phyloP scores from a whole-genome alignment of 352 stramenopile species.

The Peronospora farinosa region DNA sequence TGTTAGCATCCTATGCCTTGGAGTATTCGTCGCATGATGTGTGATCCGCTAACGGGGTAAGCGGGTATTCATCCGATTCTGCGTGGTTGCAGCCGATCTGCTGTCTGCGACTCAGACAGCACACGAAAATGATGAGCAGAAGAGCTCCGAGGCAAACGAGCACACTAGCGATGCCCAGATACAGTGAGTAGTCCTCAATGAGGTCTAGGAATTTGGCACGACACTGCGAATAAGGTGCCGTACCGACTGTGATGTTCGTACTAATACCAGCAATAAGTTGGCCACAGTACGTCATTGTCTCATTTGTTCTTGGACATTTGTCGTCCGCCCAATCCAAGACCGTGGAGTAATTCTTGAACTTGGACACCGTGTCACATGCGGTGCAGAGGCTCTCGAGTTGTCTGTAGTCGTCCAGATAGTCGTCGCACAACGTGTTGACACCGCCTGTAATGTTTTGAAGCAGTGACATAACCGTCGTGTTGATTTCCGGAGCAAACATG shows the following conservation, averaged over 20 bases:
- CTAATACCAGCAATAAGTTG: background rate
- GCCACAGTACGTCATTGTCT: slow-evolving; percentile 54
- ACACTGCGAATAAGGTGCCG: slow-evolving; percentile 44
- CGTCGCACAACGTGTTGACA: slow-evolving; percentile 52
- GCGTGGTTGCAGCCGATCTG: slow-evolving; percentile 10
- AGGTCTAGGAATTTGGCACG: slow-evolving; percentile 42
- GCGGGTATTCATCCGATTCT: slow-evolving; percentile 11
- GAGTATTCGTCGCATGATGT: slow-evolving; percentile 18
- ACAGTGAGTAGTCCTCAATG: slow-evolving; percentile 34
- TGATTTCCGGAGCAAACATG: slow-evolving; percentile 41
- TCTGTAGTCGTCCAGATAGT: slow-evolving; percentile 31
- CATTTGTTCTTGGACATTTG: slow-evolving; percentile 54
- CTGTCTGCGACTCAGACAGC: slow-evolving; percentile 33
- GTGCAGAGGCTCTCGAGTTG: slow-evolving; percentile 40
- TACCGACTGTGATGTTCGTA: slow-evolving; percentile 26
- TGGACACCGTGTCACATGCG: slow-evolving; percentile 43
- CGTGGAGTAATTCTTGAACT: slow-evolving; percentile 59
- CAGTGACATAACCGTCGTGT: slow-evolving; percentile 22
- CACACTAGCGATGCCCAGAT: slow-evolving; percentile 34
- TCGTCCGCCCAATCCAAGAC: slow-evolving; percentile 78
- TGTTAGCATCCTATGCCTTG: slow-evolving; percentile 23
- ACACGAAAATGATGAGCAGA: slow-evolving; percentile 43
- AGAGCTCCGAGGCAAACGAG: slow-evolving; percentile 34
- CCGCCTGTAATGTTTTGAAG: slow-evolving; percentile 39
- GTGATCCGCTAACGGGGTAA: slow-evolving; percentile 21